Percentiles rank a stretch among this genome's conserved stretches.
phyloP scores from a whole-genome alignment of 1,284 basidiomycete species.

The Ganoderma meredithae region DNA sequence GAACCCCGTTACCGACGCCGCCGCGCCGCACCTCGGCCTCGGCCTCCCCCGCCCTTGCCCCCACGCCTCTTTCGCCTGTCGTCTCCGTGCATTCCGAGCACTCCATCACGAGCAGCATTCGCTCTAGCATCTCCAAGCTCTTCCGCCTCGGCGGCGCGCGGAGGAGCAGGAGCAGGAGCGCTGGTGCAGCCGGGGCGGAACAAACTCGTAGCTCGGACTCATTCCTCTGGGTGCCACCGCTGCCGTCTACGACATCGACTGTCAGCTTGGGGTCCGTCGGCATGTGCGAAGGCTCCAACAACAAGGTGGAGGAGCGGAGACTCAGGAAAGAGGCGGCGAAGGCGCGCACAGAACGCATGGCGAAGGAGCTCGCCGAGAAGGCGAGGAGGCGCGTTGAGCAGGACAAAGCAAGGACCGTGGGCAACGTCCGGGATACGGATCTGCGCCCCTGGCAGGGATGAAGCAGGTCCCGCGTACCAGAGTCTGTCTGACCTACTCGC shows the following conservation, averaged over 20 bases:
- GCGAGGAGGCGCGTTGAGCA: slow-evolving; percentile 26
- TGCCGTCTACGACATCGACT: not conserved
- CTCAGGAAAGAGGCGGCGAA: slow-evolving; percentile 54
- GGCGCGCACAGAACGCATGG: slow-evolving; percentile 48
- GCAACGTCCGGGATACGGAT: slow-evolving; percentile 16
- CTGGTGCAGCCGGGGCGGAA: too few relatives aligned
- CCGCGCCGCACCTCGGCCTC: not conserved
- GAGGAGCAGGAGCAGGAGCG: not conserved
- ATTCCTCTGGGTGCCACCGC: slow-evolving; percentile 16
- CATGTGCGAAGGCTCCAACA: not conserved
- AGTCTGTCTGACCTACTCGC: slow-evolving; percentile 28
- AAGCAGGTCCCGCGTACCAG: slow-evolving; percentile 29
- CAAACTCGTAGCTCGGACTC: slow-evolving; percentile 15
- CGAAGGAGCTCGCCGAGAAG: slow-evolving; percentile 44
- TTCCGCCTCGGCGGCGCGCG: slow-evolving; percentile 14
- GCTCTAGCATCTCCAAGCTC: slow-evolving; percentile 27
- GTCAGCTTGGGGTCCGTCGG: not conserved
- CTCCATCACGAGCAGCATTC: slow-evolving; percentile 7
- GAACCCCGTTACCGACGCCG: not conserved
- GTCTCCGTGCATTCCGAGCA: slow-evolving; percentile 11
- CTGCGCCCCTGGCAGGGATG: slow-evolving; percentile 26
- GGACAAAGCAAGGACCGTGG: slow-evolving; percentile 25
- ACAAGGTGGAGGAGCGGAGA: slow-evolving; percentile 54
- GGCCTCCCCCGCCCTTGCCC: not conserved
- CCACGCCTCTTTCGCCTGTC: slow-evolving; percentile 14